These are phyloP conservation scores for Rhizophagus prolifer DNA, from an alignment of 192 early-diverging fungal genomes.

Conservation along the genomic window DNA sequence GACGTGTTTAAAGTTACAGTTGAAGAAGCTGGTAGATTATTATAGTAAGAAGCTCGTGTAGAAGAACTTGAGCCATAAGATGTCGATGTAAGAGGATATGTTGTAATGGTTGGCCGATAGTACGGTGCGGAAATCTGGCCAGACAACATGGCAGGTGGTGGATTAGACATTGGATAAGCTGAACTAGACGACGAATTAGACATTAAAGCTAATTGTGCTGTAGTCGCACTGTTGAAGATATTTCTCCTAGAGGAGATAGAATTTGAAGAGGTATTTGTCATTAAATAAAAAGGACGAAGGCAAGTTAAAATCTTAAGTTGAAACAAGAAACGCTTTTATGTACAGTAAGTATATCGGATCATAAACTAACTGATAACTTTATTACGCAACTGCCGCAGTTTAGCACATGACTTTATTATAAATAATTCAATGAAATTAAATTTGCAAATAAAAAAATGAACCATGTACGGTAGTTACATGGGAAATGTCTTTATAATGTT, in stretches of 20 bases:
- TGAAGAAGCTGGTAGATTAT: neutral
- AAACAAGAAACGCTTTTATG: too few relatives aligned
- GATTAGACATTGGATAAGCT: neutral
- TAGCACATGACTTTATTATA: too few relatives aligned
- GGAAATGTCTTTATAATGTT: neutral
- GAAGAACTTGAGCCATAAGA: conserved; percentile 3
- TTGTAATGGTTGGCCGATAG: neutral
- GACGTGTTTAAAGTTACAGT: neutral
- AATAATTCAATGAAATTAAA: neutral
- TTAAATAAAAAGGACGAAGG: neutral
- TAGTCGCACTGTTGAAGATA: neutral
- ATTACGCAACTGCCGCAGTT: too few relatives aligned
- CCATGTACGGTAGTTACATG: too few relatives aligned
- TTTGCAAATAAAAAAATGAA: neutral
- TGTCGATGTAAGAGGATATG: neutral
- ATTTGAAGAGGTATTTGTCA: conserved; percentile 22
- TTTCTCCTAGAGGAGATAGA: conserved; percentile 13
- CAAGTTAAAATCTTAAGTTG: too few relatives aligned
- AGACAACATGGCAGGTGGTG: neutral
- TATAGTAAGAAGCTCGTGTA: neutral
- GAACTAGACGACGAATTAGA: neutral
- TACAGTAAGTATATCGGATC: too few relatives aligned
- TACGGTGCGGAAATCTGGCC: neutral
- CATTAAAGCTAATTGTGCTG: conserved; percentile 11
- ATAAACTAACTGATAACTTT: too few relatives aligned